Evolutionary conservation across 768 basidiomycete species (phyloP), one percentile per base, ranked within the genome.

Genomic region (Punctularia strigosozonata): DNA sequence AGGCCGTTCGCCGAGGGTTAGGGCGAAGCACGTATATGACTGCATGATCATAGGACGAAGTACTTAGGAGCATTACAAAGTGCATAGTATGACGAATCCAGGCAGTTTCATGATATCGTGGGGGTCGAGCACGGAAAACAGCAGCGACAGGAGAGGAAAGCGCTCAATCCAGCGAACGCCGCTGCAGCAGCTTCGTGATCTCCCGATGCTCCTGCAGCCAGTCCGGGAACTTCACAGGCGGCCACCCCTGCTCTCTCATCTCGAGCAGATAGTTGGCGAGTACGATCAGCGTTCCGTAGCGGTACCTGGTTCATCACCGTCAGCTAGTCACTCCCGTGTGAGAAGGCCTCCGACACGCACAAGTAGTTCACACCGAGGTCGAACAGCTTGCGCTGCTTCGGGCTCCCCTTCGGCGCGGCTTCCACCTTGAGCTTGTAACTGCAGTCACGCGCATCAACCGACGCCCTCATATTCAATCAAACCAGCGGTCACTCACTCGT

Each of bases 251-350:
- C 23, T 62, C 60, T 36, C 59, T 56, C 45, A 53, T 56, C 58
- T 94, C 90, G 38, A 98, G 78, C 47, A 98, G 68, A 57, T 94
- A 98, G 55, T 95, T 91, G 35, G 95, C 84, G 43, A 99, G 87
- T 4, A 88, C 88, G 48, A 98, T 94, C 24, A 95, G 66, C 3
- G 86, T 79, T 5, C 85, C 94, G 52, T 98, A 95, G 45, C 82
- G 80, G 54, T 83, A 86, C 44, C 84, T 86, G 43, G 33, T 35
- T 8, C 8, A 19, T 19, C 10, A 8, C 20, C 15, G 28, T 15
- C 10, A 15, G 28, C 15, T 15, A 30, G 15, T 30, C 10, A 10
- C 28, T 10, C 7, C 33, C 8, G 20, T 34, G 33, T 8, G 33
- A 8, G 8, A 19, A 34, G 20, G 8, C 8, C 10, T 34, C 39